phyloP scores from a whole-genome alignment of 108 stramenopile species.

The Stephanodiscus minutulus region DNA sequence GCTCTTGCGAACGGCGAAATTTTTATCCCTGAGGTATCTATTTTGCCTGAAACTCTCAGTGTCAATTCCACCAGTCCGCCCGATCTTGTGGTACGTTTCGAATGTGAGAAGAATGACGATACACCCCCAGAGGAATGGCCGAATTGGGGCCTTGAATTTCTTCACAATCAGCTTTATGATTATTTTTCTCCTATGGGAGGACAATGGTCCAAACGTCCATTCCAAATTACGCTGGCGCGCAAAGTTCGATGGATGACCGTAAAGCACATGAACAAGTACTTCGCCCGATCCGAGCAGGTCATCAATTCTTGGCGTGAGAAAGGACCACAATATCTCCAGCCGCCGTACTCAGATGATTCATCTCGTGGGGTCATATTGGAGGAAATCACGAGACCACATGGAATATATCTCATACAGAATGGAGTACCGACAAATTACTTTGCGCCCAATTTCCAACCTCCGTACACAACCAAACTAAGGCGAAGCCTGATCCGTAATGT shows the following conservation, averaged over 20 bases:
- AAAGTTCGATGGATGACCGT: conserved; percentile 89
- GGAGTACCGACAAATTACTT: conserved; percentile 89
- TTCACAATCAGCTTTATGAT: conserved; percentile 90
- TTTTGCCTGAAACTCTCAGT: conserved; percentile 80
- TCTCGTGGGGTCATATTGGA: conserved; percentile 65
- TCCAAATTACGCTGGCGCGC: conserved; percentile 79
- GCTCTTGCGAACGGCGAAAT: conserved; percentile 82
- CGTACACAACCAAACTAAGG: conserved; percentile 89
- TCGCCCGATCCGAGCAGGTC: conserved; percentile 82
- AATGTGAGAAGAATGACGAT: conserved; percentile 88
- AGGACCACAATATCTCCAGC: conserved; percentile 85
- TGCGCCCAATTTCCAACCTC: conserved; percentile 87
- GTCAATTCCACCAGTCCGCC: conserved; percentile 80
- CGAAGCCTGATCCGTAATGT: conserved; percentile 76
- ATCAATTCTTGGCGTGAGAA: conserved; percentile 87
- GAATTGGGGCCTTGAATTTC: conserved; percentile 90
- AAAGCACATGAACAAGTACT: conserved; percentile 93
- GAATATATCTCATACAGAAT: conserved; percentile 81
- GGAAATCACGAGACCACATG: conserved; percentile 81
- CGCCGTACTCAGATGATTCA: conserved; percentile 63
- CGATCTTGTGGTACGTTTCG: conserved; percentile 82
- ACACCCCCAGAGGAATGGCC: conserved; percentile 87
- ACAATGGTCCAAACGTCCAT: conserved; percentile 81
- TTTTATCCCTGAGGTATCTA: conserved; percentile 87
- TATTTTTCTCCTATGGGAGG: conserved; percentile 73